These are phyloP conservation scores for Evansstolkia leycettana DNA, from an alignment of 495 filamentous ascomycete species.

Conservation along the genomic window DNA sequence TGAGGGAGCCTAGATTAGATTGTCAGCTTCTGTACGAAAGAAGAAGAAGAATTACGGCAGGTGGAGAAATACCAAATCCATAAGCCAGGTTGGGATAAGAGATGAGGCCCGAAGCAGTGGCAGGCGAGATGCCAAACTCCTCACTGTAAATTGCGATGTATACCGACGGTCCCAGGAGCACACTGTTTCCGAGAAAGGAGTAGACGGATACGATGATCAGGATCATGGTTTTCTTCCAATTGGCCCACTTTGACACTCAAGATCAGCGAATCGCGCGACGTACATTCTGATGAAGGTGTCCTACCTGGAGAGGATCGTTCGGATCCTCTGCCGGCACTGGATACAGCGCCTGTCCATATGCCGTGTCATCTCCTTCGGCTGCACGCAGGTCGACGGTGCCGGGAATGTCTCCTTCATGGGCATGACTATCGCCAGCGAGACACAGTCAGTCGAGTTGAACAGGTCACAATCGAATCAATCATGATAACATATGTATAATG, in stretches of 20 bases:
- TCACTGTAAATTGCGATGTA: conserved; percentile 46
- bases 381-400: conserved; percentile 44
- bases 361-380: conserved; percentile 49
- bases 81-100: conserved; percentile 53
- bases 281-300: not conserved
- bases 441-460: no score
- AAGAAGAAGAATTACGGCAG: not conserved
- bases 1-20: conserved; percentile 39
- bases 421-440: no score
- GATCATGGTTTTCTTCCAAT: conserved; percentile 47
- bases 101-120: conserved; percentile 41
- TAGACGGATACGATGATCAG: conserved; percentile 45
- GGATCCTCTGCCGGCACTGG: conserved; percentile 51
- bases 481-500: no score
- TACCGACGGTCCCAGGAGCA: conserved; percentile 44
- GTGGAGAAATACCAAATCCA: conserved; percentile 35
- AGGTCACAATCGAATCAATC: no score
- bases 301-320: conserved; percentile 49
- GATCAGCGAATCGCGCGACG: no score
- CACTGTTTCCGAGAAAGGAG: conserved; percentile 49
- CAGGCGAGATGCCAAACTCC: conserved; percentile 38
- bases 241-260: no score
- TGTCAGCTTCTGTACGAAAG: no score
- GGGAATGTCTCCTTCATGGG: conserved; percentile 44
- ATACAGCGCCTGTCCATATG: conserved; percentile 48